Conservation (phyloP, 305 asterid genomes). For the Solanum hybrid region DNA sequence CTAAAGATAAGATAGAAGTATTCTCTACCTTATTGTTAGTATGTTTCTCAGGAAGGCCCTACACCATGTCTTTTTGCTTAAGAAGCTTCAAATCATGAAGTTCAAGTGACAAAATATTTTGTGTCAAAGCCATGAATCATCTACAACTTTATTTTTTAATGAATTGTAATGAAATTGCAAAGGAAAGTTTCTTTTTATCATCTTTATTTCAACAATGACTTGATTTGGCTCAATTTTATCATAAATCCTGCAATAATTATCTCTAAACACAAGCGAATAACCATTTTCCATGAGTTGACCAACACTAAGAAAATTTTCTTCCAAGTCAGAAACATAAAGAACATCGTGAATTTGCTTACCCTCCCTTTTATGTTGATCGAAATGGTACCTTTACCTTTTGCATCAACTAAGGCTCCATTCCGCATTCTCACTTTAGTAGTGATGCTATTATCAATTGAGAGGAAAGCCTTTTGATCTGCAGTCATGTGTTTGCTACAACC, state of each 20-base stretch:
- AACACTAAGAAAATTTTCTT: no score
- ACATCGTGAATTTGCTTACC: no score
- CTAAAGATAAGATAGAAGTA: no score
- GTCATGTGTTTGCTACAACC: no score
- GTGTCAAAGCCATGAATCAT: neutral
- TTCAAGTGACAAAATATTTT: neutral
- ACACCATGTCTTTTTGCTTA: neutral
- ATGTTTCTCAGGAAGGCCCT: neutral
- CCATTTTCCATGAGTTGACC: neutral
- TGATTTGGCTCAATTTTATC: neutral
- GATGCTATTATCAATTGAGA: no score
- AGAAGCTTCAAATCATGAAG: neutral
- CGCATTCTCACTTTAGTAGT: no score
- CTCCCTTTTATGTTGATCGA: no score
- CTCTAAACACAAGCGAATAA: neutral
- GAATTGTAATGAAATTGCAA: neutral
- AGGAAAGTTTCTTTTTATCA: no score
- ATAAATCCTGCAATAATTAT: neutral
- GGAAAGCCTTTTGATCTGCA: no score
- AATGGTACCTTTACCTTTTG: no score
- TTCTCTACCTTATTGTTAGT: no score
- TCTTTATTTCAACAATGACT: neutral
- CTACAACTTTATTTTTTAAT: neutral
- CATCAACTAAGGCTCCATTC: no score
- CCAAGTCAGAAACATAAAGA: neutral